Conservation (phyloP, 192 early-diverging fungal genomes). For the Rhizophagus clarus region DNA sequence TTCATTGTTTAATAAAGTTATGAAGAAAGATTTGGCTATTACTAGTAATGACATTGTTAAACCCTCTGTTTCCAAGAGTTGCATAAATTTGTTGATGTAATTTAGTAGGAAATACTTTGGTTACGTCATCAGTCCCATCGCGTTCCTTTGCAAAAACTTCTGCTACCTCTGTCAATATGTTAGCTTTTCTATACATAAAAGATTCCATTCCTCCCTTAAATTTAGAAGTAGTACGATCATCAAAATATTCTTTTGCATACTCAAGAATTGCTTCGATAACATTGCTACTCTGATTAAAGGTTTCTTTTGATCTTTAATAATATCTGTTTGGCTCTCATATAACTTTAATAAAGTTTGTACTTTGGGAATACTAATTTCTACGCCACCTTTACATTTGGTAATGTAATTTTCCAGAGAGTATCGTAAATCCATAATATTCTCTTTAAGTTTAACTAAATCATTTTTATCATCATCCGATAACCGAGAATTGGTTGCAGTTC, state of each 20-base stretch:
- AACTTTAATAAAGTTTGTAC: neutral
- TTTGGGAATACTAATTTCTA: neutral
- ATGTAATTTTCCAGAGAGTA: neutral
- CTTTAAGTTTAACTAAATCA: neutral
- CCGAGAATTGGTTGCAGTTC: neutral
- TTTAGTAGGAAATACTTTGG: slow-evolving; percentile 1
- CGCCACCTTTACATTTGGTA: neutral
- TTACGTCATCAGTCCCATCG: neutral
- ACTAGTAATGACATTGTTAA: neutral
- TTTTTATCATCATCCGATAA: slow-evolving; percentile 13
- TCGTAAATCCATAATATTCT: neutral
- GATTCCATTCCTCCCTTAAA: neutral
- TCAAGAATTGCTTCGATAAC: neutral
- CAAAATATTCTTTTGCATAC: neutral
- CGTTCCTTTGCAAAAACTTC: neutral
- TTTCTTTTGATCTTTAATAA: neutral
- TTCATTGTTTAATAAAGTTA: neutral
- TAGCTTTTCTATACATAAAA: neutral
- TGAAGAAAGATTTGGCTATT: neutral
- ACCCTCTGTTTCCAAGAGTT: slow-evolving; percentile 8
- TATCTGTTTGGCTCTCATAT: neutral
- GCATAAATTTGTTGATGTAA: slow-evolving; percentile 29
- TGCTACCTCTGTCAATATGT: neutral
- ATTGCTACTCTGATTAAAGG: neutral
- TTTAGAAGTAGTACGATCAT: no score